Base-by-base conservation (phyloP, 305 asterid genomes). In the Fraxinus greggii region DNA sequence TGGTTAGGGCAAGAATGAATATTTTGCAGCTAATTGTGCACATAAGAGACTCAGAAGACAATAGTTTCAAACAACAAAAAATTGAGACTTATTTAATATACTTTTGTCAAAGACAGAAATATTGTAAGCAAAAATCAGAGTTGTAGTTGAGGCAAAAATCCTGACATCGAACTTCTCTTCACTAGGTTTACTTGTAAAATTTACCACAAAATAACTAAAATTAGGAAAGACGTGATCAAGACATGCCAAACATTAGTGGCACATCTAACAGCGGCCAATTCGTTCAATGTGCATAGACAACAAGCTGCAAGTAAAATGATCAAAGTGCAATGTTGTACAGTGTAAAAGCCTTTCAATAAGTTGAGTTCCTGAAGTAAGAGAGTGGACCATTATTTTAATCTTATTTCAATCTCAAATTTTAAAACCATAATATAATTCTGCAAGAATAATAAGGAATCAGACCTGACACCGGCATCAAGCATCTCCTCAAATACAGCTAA, bases 391-490 rank as follows among this genome's bases (percentile, higher is more conserved):
- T 61, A 26, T 13, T 28, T 29, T 15, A 65, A 23, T 26, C 73
- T 26, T 26, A 3, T 65, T 65, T 65, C n/a, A 29, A 69, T 28
- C 17, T 63, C 75, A 69, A 69, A 4, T 28, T 69, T 29, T 69
- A 28, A 3, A 69, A 69, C 38, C 75, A 10, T 69, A 75, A 77
- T 31, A 80, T 51, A 70, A 70, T 69, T n/a, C 31, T 32, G 61
- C 75, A 33, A 76, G 83, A 74, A 51, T 23, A 19, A n/a, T 12
- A 65, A 61, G 75, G 24, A 82, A 83, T 78, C 87, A 54, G 78
- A 95, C 99, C 98, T 92, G 85, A 95, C 96, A 80, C 97, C 97
- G 81, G 98, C 94, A 90, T 95, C 97, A 81, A 95, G 98, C 99
- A 95, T 95, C 93, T 93, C 98, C 88, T 94, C 99, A 83, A 95